Evolutionary conservation across 2,329 filamentous ascomycete species (phyloP), one percentile per base, ranked within the genome.

Genomic region (Eurotiales sp.): DNA sequence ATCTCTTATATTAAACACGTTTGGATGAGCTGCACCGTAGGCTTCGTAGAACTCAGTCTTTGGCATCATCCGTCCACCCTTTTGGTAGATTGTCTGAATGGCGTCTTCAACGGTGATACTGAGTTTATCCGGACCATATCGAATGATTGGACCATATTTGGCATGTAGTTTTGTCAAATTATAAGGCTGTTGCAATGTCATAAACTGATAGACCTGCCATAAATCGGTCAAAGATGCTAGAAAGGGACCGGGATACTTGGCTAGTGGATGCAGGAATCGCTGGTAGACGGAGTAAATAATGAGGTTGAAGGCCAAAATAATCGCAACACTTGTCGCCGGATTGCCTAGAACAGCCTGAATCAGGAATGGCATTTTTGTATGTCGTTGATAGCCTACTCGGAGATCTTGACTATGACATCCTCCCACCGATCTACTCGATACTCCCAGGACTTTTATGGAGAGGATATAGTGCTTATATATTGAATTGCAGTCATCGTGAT

Each of bases 1-100:
- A n/a, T n/a, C n/a, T n/a, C n/a, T n/a, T n/a, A n/a, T n/a, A 2
- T 65, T 65, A 52, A 69, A 70, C 0, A 69, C 56, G 53, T 69
- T 69, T 1, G 67, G 64, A 49, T 62, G 59, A 7, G 56, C 53
- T 1, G 61, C 57, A 1, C 59, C 61, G 45, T 60, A 70, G 2
- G 61, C 67, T 58, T 69, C 63, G 45, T 69, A 69, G 47, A 68
- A 68, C 34, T 67, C 61, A 0, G 62, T 67, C 55, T 70, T 70
- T 3, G 63, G 64, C 59, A 68, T 64, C 12, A 40, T 47, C 8
- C 56, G 52, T 4, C 56, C 60, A 40, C 58, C 57, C 30, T 60
- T 63, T 36, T 67, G 61, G 42, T 65, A 67, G 7, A 68, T 58
- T 3, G 53, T 17, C 29, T 58, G 56, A 19, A 69, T 60, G 2